Percentiles rank a stretch among this genome's conserved stretches.
phyloP scores from a whole-genome alignment of 177 flowering plant genomes.

The Vitis hybrid region DNA sequence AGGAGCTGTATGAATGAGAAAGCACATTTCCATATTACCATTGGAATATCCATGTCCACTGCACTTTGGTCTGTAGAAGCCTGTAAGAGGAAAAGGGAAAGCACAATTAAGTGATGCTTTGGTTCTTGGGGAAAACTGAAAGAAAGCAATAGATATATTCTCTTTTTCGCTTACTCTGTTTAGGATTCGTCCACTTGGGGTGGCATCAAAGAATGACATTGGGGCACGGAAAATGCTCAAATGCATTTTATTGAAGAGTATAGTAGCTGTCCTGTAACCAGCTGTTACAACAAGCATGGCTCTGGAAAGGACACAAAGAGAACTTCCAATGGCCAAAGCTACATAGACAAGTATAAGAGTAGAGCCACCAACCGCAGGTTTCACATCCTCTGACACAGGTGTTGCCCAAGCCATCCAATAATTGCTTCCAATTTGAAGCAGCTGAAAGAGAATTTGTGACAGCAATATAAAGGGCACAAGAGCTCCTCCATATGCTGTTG shows the following conservation, averaged over 20 bases:
- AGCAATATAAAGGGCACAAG: constrained; percentile 37
- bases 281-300: constrained; percentile 22
- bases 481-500: constrained; percentile 34
- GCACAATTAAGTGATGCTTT: too few relatives aligned
- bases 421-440: constrained; percentile 43
- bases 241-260: constrained; percentile 36
- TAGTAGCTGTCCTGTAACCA: constrained; percentile 37
- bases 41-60: too few relatives aligned
- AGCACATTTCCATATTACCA: too few relatives aligned
- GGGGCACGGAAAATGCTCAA: constrained; percentile 32
- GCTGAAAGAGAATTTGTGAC: constrained; percentile 27
- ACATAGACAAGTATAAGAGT: constrained; percentile 30
- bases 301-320: constrained; percentile 26
- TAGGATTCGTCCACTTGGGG: constrained; percentile 10
- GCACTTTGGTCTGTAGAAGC: too few relatives aligned
- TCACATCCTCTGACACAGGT: constrained; percentile 26
- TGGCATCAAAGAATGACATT: constrained; percentile 38
- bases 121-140: too few relatives aligned
- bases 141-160: too few relatives aligned
- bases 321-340: constrained; percentile 30
- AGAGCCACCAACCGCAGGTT: constrained; percentile 23
- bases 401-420: constrained; percentile 49
- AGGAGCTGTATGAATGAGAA: too few relatives aligned
- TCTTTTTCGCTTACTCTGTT: neutral
- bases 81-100: too few relatives aligned